These are phyloP conservation scores for Oenanthe sinensis DNA, from an alignment of 129 eudicot genomes.

Conservation along the genomic window DNA sequence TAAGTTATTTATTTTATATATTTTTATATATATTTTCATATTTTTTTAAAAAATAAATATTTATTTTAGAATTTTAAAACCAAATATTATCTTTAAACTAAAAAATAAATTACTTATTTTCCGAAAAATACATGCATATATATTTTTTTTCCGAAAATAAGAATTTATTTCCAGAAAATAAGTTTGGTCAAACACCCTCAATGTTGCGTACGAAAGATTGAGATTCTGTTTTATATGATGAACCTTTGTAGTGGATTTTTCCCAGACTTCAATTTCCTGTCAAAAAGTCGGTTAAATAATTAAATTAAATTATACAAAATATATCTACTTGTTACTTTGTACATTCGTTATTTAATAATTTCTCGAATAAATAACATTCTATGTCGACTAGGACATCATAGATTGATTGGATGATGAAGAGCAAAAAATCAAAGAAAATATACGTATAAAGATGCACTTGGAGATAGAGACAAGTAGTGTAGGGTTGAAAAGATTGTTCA, in stretches of 20 bases:
- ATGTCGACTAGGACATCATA: neutral
- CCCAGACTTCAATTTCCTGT: neutral
- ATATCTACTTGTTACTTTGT: neutral
- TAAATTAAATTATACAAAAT: neutral
- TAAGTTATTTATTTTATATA: too few species aligned
- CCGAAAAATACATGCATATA: too few species aligned
- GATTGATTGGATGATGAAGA: neutral
- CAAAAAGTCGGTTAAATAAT: neutral
- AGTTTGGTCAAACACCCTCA: too few species aligned
- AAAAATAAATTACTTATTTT: too few species aligned
- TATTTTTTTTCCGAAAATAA: too few species aligned
- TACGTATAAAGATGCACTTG: neutral
- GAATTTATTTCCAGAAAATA: too few species aligned
- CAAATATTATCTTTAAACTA: too few species aligned
- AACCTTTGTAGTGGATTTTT: neutral
- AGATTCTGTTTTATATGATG: slow-evolving; percentile 3
- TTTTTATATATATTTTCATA: too few species aligned
- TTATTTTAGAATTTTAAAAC: too few species aligned
- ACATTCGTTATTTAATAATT: neutral
- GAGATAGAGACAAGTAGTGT: neutral
- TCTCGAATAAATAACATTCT: neutral
- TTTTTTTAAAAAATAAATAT: too few species aligned
- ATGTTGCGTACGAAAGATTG: neutral
- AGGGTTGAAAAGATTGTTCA: neutral
- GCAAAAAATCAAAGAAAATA: neutral